Evolutionary conservation across 2,329 filamentous ascomycete species (phyloP), one percentile per base, ranked within the genome.

Genomic region (Ascochyta fabae): DNA sequence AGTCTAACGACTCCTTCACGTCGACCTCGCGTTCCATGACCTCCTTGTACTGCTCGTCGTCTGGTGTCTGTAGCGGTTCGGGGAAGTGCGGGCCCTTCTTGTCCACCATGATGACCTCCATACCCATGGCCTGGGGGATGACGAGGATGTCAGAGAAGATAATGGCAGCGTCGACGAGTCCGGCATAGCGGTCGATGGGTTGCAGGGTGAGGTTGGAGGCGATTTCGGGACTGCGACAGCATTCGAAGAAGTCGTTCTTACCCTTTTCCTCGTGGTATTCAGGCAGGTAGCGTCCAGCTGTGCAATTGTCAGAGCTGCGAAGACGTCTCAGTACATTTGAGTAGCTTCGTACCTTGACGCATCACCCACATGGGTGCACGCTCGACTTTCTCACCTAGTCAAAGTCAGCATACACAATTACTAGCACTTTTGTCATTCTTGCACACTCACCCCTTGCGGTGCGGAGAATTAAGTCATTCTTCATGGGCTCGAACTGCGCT

Each of bases 81-180:
- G 95, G 95, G 76, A 99, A 99, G 75, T 96, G 91, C 10, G 95
- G 95, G 0, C 95, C 95, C 77, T 96, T 96, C 79, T 95, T 96
- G 76, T 97, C 93, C 10, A 98, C 84, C 95, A 99, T 99, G 76
- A 98, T 90, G 26, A 99, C 95, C n/a, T 84, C 83, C 95, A 99
- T 99, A 1, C 95, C 95, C 86, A 99, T 91, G 29, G 95, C 95
- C 79, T 99, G 95, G 0, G 95, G 95, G 60, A 99, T 93, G 41
- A 99, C 95, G 34, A 99, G 86, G 64, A 99, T 99, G 75, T 99
- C 95, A 53, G 92, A 96, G 83, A 99, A 99, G 77, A 99, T 99
- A 71, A 99, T 99, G 57, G 95, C 93, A 26, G 92, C 94, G 77
- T 99, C 95, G 67, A 99, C 86, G 59, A 99, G 88, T 39, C 92